Conservation (phyloP, 805 yeast species). For the Dipodascus albidus region DNA sequence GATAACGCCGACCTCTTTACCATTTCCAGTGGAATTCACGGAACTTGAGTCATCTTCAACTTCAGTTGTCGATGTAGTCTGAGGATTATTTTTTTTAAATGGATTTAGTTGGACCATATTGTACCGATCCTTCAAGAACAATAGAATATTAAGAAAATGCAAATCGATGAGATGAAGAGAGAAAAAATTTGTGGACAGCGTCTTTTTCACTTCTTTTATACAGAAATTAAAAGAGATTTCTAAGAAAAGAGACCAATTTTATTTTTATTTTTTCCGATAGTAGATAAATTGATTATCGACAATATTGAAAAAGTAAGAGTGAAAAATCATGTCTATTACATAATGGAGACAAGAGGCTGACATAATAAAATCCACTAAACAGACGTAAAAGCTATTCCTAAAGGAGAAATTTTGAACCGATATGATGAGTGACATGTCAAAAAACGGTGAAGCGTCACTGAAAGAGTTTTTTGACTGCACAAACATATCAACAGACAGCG, state of each 20-base stretch:
- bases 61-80: background rate
- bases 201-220: background rate
- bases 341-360: too few relatives aligned
- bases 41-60: background rate
- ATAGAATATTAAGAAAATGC: background rate
- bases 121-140: too few relatives aligned
- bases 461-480: too few relatives aligned
- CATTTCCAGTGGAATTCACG: background rate
- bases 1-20: constrained; percentile 33
- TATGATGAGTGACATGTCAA: background rate
- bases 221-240: too few relatives aligned
- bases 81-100: background rate
- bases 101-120: background rate
- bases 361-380: background rate
- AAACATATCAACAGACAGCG: too few relatives aligned
- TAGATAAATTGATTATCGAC: too few relatives aligned
- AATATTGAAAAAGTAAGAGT: too few relatives aligned
- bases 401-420: background rate
- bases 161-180: background rate
- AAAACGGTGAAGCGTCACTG: background rate
- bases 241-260: background rate
- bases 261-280: too few relatives aligned
- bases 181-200: background rate
- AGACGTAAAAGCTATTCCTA: background rate
- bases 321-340: too few relatives aligned